Percentiles rank a stretch among this genome's conserved stretches.
These are phyloP conservation scores for Boletus mariae DNA, from an alignment of 1,284 basidiomycete genomes.

Conservation along the genomic window DNA sequence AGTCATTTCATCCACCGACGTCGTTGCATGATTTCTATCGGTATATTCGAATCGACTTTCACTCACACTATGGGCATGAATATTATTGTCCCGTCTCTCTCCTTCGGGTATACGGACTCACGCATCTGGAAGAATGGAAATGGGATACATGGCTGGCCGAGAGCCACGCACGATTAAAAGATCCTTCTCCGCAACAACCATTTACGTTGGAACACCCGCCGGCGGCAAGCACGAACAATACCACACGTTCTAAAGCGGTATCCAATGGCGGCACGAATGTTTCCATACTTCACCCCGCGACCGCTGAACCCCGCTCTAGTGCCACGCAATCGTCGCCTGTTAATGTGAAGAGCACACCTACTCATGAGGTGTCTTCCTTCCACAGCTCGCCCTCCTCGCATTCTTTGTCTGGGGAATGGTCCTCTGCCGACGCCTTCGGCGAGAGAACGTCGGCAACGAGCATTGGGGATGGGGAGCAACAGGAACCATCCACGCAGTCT, in stretches of 20 bases:
- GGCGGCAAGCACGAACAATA: neutral
- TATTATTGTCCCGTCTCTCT: constrained; percentile 96
- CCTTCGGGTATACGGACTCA: constrained; percentile 92
- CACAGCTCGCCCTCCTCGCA: neutral
- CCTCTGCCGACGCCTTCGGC: neutral
- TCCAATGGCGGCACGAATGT: constrained; percentile 7
- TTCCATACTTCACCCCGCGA: constrained; percentile 3
- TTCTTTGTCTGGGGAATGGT: neutral
- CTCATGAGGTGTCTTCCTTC: neutral
- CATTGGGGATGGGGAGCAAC: constrained; percentile 1
- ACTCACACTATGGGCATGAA: constrained; percentile 91
- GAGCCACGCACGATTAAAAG: constrained; percentile 44
- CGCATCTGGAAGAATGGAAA: constrained; percentile 95
- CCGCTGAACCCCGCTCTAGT: neutral
- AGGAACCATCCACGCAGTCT: neutral
- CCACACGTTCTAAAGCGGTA: neutral
- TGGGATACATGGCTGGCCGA: constrained; percentile 78
- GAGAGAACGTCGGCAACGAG: neutral
- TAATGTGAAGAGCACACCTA: neutral
- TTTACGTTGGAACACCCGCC: constrained; percentile 3
- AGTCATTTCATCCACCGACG: constrained; percentile 76
- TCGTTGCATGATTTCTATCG: constrained; percentile 82
- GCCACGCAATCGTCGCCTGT: neutral
- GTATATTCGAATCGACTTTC: constrained; percentile 92
- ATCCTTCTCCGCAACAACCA: constrained; percentile 6